phyloP scores from a whole-genome alignment of 768 basidiomycete species.

The Agaricus blazei region DNA sequence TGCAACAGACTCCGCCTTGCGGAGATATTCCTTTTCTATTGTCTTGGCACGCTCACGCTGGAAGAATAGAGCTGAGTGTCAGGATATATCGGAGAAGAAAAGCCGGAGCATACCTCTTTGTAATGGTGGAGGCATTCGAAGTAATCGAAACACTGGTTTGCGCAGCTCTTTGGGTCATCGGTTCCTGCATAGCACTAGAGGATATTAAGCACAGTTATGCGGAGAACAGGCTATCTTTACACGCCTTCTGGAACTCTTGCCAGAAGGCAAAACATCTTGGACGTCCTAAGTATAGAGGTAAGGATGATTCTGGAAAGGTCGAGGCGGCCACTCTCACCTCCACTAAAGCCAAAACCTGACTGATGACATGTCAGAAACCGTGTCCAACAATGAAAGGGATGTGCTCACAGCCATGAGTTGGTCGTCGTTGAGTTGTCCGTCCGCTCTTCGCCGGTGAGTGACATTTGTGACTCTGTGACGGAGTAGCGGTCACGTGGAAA shows the following conservation, averaged over 20 bases:
- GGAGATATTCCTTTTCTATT: constrained; percentile 67
- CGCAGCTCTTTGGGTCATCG: constrained; percentile 71
- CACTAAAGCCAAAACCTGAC: constrained; percentile 44
- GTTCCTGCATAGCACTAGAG: constrained; percentile 79
- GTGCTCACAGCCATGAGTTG: constrained; percentile 16
- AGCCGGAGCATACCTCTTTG: constrained; percentile 65
- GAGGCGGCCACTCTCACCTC: constrained; percentile 26
- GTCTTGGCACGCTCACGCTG: constrained; percentile 54
- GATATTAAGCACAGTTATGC: background rate
- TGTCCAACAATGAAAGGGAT: background rate
- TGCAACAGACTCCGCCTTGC: constrained; percentile 58
- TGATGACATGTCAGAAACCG: constrained; percentile 13
- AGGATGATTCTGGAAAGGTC: constrained; percentile 3
- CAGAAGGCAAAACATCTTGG: constrained; percentile 88
- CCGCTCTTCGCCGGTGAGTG: constrained; percentile 1
- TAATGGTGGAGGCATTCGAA: constrained; percentile 86
- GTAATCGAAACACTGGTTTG: constrained; percentile 75
- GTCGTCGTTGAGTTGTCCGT: constrained; percentile 12
- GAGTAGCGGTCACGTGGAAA: background rate
- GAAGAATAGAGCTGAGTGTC: background rate
- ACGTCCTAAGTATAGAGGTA: constrained; percentile 44
- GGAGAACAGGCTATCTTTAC: constrained; percentile 3
- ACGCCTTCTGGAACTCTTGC: constrained; percentile 82
- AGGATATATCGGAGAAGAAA: background rate
- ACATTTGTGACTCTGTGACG: background rate